A percentile compares a stretch with the other conserved stretches of the same genome.
phyloP scores from a whole-genome alignment of 2,329 filamentous ascomycete genomes.

The Setomelanomma holmii region DNA sequence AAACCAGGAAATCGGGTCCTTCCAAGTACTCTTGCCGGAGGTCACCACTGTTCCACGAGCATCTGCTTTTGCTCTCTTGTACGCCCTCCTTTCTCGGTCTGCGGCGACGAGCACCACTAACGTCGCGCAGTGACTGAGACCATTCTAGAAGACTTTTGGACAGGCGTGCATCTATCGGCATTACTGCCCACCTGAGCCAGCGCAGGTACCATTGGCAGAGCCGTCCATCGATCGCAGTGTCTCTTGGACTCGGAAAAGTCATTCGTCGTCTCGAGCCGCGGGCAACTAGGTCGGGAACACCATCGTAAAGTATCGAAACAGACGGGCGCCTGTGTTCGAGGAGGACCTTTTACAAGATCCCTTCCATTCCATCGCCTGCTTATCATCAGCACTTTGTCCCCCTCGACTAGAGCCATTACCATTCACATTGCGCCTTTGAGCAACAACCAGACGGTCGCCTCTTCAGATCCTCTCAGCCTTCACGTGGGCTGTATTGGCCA shows the following conservation, averaged over 20 bases:
- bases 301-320: conserved; percentile 35
- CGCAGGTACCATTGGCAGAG: conserved; percentile 47
- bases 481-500: conserved; percentile 59
- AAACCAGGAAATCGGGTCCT: conserved; percentile 54
- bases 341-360: conserved; percentile 40
- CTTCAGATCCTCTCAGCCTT: conserved; percentile 55
- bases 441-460: conserved; percentile 47
- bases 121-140: conserved; percentile 49
- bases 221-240: conserved; percentile 34
- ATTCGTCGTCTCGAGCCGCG: conserved; percentile 37
- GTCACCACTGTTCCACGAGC: conserved; percentile 45
- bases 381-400: conserved; percentile 44
- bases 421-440: conserved; percentile 39
- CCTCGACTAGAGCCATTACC: conserved; percentile 34
- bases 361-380: conserved; percentile 39
- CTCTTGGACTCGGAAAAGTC: conserved; percentile 34
- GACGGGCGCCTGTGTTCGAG: conserved; percentile 37
- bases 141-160: conserved; percentile 53
- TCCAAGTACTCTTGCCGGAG: conserved; percentile 46
- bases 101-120: conserved; percentile 48
- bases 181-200: conserved; percentile 45
- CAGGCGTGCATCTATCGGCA: conserved; percentile 53
- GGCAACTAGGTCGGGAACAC: conserved; percentile 40
- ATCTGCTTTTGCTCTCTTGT: conserved; percentile 49
- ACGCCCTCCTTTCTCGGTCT: conserved; percentile 48